phyloP scores from a whole-genome alignment of 495 filamentous ascomycete genomes.

The Cercophora scortea region DNA sequence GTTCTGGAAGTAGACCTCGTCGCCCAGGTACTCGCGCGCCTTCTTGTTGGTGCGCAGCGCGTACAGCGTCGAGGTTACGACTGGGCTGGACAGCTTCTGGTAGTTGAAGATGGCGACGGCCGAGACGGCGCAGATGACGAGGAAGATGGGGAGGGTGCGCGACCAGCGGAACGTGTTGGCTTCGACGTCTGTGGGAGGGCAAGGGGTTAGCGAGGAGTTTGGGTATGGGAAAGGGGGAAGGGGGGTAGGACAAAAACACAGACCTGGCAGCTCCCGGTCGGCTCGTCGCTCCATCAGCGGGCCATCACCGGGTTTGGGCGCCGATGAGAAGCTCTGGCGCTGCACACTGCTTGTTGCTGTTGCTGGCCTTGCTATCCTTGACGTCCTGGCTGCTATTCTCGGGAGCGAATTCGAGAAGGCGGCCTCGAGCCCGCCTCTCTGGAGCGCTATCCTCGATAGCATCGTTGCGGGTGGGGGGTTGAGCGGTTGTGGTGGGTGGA shows the following conservation, averaged over 20 bases:
- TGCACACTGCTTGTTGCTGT: neutral
- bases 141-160: conserved; percentile 47
- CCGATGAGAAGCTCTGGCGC: conserved; percentile 30
- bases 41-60: conserved; percentile 70
- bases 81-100: conserved; percentile 77
- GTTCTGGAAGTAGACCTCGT: conserved; percentile 85
- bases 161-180: conserved; percentile 30
- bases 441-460: conserved; percentile 30
- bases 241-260: conserved; percentile 21
- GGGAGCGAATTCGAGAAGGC: conserved; percentile 1
- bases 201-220: neutral
- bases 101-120: conserved; percentile 95
- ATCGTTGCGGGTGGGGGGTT: conserved; percentile 14
- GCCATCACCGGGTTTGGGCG: conserved; percentile 49
- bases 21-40: conserved; percentile 71
- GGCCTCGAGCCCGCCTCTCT: conserved; percentile 15
- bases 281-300: conserved; percentile 72
- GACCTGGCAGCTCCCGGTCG: conserved; percentile 71
- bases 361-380: neutral
- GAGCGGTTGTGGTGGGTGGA: neutral
- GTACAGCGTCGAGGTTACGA: conserved; percentile 82
- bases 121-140: conserved; percentile 51
- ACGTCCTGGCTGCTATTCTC: conserved; percentile 5
- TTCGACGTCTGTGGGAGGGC: conserved; percentile 14
- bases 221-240: neutral